phyloP scores from a whole-genome alignment of 495 filamentous ascomycete genomes.

The Daldinia loculata region DNA sequence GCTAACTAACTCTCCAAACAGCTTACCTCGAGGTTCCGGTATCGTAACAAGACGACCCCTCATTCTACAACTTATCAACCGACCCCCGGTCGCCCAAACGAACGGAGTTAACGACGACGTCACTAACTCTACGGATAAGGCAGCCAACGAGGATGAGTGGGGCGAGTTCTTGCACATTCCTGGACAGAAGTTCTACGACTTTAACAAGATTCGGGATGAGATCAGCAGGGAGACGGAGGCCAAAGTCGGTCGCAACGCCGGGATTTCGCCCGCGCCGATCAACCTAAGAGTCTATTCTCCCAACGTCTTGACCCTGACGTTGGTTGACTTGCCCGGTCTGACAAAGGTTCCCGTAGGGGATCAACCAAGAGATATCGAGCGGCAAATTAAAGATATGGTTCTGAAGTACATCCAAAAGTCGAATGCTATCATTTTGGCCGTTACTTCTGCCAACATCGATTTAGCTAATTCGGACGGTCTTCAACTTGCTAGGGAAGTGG shows the following conservation, averaged over 20 bases:
- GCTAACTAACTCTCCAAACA: conserved; percentile 49
- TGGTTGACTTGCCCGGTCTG: conserved; percentile 96
- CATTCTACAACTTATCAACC: conserved; percentile 97
- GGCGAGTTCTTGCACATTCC: conserved; percentile 99
- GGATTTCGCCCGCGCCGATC: conserved; percentile 95
- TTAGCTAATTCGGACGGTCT: conserved; percentile 98
- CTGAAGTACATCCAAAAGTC: conserved; percentile 98
- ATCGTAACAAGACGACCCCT: conserved; percentile 97
- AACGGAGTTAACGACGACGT: conserved; percentile 84
- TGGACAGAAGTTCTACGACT: conserved; percentile 98
- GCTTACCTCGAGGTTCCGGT: conserved; percentile 95
- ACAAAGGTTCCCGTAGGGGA: conserved; percentile 99
- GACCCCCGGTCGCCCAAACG: conserved; percentile 63
- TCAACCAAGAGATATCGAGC: conserved; percentile 98
- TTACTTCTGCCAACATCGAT: conserved; percentile 96
- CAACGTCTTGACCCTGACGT: conserved; percentile 95
- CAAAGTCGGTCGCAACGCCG: conserved; percentile 95
- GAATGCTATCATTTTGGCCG: conserved; percentile 97
- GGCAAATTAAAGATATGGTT: conserved; percentile 98
- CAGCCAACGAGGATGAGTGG: conserved; percentile 94
- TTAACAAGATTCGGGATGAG: conserved; percentile 99
- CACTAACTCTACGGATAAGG: conserved; percentile 71
- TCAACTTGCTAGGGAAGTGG: conserved; percentile 95
- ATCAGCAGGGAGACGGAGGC: conserved; percentile 96
- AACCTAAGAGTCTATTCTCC: conserved; percentile 98